Percentiles rank a stretch among this genome's conserved stretches.
Evolutionary conservation across 139 green algal species (phyloP).

Genomic region (Chlorella sorokiniana): DNA sequence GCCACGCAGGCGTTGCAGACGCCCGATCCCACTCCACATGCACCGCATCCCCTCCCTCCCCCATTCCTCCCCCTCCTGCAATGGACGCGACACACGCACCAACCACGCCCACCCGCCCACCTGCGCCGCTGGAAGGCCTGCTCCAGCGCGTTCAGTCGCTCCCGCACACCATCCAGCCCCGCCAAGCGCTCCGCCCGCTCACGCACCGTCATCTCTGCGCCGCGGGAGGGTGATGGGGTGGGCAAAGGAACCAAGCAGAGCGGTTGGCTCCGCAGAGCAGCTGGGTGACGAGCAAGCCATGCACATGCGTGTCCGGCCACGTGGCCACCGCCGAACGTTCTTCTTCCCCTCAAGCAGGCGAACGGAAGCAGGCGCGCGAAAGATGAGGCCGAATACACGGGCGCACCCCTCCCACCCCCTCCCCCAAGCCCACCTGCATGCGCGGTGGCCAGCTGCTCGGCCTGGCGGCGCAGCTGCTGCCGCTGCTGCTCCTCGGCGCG

Average conservation of each 20-base stretch:
- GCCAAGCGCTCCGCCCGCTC: constrained; percentile 26
- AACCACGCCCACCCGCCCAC: background rate
- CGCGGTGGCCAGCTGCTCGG: constrained; percentile 28
- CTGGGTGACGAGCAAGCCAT: no score
- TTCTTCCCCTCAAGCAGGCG: no score
- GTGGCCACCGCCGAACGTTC: no score
- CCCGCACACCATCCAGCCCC: constrained; percentile 31
- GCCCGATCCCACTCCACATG: no score
- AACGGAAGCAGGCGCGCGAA: background rate
- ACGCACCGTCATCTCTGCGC: constrained; percentile 29
- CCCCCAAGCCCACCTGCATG: constrained; percentile 12
- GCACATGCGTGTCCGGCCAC: no score
- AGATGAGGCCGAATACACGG: background rate
- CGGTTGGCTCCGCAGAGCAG: background rate
- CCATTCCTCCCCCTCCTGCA: no score
- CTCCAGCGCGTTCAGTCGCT: constrained; percentile 39
- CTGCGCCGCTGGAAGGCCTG: constrained; percentile 27
- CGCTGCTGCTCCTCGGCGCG: constrained; percentile 24
- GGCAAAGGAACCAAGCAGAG: background rate
- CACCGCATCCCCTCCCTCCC: no score
- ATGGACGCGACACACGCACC: background rate
- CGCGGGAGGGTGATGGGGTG: background rate
- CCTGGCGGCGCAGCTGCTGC: constrained; percentile 40
- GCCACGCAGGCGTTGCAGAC: no score
- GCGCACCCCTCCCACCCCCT: background rate